Percentiles rank a stretch among this genome's conserved stretches.
Evolutionary conservation across 768 basidiomycete genomes (phyloP).

Genomic region (Hydnum rufescens): DNA sequence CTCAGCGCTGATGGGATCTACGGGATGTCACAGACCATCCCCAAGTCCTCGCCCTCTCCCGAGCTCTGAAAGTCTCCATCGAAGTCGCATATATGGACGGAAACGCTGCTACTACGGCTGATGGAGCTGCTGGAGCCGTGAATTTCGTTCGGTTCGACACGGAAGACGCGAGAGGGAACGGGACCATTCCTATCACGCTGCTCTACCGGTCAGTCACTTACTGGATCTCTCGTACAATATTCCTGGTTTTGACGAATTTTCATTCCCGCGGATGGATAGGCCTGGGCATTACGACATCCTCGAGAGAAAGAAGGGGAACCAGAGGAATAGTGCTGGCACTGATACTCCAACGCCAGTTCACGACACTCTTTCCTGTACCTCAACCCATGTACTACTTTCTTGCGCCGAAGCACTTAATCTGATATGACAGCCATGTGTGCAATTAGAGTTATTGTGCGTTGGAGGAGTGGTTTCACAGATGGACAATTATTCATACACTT

Average conservation of each 20-base stretch:
- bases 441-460: too few relatives aligned
- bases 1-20: slow-evolving; percentile 2
- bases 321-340: too few relatives aligned
- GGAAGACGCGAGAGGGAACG: slow-evolving; percentile 18
- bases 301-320: slow-evolving; percentile 9
- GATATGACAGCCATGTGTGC: too few relatives aligned
- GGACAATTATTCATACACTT: too few relatives aligned
- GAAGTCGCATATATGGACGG: slow-evolving; percentile 71
- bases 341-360: too few relatives aligned
- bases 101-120: slow-evolving; percentile 9
- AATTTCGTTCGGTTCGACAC: slow-evolving; percentile 48
- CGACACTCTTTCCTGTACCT: too few relatives aligned
- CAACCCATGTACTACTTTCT: too few relatives aligned
- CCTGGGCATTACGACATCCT: slow-evolving; percentile 84
- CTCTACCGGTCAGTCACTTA: slow-evolving; percentile 44
- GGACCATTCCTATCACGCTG: slow-evolving; percentile 36
- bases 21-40: slow-evolving; percentile 39
- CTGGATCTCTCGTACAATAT: not conserved
- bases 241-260: slow-evolving; percentile 6
- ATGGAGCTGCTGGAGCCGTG: slow-evolving; percentile 22
- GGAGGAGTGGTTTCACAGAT: too few relatives aligned
- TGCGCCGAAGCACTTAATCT: too few relatives aligned
- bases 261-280: slow-evolving; percentile 20
- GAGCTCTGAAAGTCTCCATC: slow-evolving; percentile 44
- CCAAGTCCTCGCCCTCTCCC: slow-evolving; percentile 58